These are phyloP conservation scores for Trichosporon ovoides DNA, from an alignment of 1,284 basidiomycete species.

Conservation along the genomic window DNA sequence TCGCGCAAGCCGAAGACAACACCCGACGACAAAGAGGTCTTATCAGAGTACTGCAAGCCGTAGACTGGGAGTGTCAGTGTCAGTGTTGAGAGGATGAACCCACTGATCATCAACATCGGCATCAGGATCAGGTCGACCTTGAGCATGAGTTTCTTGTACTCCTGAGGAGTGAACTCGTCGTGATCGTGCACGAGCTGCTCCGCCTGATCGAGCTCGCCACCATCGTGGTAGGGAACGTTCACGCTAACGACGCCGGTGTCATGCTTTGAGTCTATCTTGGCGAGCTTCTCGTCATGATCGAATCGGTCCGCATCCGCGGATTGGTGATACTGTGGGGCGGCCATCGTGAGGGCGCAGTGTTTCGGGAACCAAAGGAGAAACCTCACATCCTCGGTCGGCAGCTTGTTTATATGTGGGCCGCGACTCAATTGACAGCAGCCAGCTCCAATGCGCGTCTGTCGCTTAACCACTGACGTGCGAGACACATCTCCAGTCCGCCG, in stretches of 20 bases:
- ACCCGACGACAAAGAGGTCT: conserved; percentile 21
- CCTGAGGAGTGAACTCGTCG: conserved; percentile 6
- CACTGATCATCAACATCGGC: conserved; percentile 15
- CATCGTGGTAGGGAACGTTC: neutral
- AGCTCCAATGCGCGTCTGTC: too few relatives aligned
- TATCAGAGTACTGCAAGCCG: conserved; percentile 20
- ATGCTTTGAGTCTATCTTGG: neutral
- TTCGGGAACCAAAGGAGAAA: too few relatives aligned
- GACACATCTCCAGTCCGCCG: too few relatives aligned
- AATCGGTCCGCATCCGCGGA: neutral
- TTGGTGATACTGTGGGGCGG: too few relatives aligned
- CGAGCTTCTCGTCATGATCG: neutral
- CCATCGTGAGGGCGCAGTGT: too few relatives aligned
- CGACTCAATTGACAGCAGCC: too few relatives aligned
- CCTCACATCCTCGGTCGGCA: too few relatives aligned
- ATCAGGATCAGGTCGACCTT: conserved; percentile 21
- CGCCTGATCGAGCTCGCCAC: neutral
- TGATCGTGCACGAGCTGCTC: conserved; percentile 1
- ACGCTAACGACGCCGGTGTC: neutral
- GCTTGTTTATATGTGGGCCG: too few relatives aligned
- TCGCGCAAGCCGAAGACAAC: conserved; percentile 23
- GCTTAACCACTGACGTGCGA: too few relatives aligned
- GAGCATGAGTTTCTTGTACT: conserved; percentile 17
- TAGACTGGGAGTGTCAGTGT: conserved; percentile 5
- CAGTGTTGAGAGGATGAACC: neutral